Evolutionary conservation across 257 asterid species (phyloP), one percentile per base, ranked within the genome.

Genomic region (Fraxinus excelsior): DNA sequence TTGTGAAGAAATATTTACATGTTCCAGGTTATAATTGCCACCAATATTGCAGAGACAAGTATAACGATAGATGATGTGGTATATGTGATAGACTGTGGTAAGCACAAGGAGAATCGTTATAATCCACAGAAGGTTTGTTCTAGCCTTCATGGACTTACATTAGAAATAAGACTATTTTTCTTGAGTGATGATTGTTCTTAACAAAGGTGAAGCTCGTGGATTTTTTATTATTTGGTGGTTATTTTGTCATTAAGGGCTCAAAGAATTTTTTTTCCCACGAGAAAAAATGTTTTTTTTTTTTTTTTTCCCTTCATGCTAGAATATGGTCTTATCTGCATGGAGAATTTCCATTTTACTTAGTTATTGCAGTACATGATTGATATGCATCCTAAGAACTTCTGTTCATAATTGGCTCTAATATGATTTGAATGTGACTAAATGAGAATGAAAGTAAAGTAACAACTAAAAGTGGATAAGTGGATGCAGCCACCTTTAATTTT

Each of bases 1-100:
- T 75, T 71, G 18, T 40, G 72, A 75, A 67, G 53, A 32, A 66
- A 6, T 8, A 26, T 49, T 16, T 70, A 76, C 23, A 44, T 71
- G 18, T 81, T 73, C 62, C 91, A 95, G 99, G 98, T 95, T 82
- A 93, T 95, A 80, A 82, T 91, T 53, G 97, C 98, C 70, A 93
- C 99, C 74, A 95, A 95, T 88, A 93, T 95, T 85, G 99, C 99
- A 64, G 99, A 95, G 86, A 93, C 99, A 76, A 95, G 99, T 88
- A 91, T 94, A 84, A 94, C 99, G 70, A 93, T 94, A 81, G 99
- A 94, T 81, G 99, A 93, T 69, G 89, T 93, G 78, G 96, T 95
- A 60, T 93, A 93, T 89, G 99, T 95, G 87, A 90, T 95, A 32
- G 99, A 95, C 83, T 81, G 91, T 83, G 99, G 99, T 81, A 95